phyloP scores from a whole-genome alignment of 2,329 filamentous ascomycete species.

The Fusarium haematococcum region DNA sequence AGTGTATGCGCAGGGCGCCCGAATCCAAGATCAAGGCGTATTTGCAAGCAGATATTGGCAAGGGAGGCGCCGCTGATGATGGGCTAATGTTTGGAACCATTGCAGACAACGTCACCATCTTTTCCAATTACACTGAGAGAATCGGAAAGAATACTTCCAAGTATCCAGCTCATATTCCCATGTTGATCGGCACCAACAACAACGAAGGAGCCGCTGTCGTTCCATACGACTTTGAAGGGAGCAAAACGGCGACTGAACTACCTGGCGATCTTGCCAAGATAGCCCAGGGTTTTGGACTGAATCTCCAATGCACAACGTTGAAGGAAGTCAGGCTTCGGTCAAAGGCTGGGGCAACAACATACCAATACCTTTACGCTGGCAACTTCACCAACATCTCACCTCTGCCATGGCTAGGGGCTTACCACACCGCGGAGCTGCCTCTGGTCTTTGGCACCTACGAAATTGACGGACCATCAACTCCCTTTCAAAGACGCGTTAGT shows the following conservation, averaged over 20 bases:
- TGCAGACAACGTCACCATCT: constrained; percentile 24
- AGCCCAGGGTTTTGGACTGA: constrained; percentile 15
- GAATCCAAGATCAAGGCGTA: constrained; percentile 20
- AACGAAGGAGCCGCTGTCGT: constrained; percentile 31
- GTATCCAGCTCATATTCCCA: constrained; percentile 1
- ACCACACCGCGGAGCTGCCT: constrained; percentile 33
- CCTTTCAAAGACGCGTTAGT: constrained; percentile 23
- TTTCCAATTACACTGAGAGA: constrained; percentile 19
- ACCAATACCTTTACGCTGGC: constrained; percentile 33
- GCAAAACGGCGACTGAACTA: constrained; percentile 24
- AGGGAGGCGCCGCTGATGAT: constrained; percentile 32
- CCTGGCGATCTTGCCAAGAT: constrained; percentile 9
- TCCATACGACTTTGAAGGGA: constrained; percentile 24
- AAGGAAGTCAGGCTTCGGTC: constrained; percentile 18
- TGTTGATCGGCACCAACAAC: constrained; percentile 33
- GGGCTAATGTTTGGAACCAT: constrained; percentile 14
- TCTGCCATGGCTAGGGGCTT: constrained; percentile 30
- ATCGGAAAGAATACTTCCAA: neutral
- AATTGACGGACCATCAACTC: constrained; percentile 9
- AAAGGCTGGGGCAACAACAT: constrained; percentile 22
- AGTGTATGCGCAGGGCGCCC: constrained; percentile 20
- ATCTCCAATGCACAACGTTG: constrained; percentile 29
- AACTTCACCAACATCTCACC: constrained; percentile 38
- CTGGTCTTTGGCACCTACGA: constrained; percentile 27
- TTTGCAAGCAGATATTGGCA: constrained; percentile 20